Percentiles rank a stretch among this genome's conserved stretches.
Conservation (phyloP, 2,329 filamentous ascomycete species). For the Graphiopsis chlorocephala region DNA sequence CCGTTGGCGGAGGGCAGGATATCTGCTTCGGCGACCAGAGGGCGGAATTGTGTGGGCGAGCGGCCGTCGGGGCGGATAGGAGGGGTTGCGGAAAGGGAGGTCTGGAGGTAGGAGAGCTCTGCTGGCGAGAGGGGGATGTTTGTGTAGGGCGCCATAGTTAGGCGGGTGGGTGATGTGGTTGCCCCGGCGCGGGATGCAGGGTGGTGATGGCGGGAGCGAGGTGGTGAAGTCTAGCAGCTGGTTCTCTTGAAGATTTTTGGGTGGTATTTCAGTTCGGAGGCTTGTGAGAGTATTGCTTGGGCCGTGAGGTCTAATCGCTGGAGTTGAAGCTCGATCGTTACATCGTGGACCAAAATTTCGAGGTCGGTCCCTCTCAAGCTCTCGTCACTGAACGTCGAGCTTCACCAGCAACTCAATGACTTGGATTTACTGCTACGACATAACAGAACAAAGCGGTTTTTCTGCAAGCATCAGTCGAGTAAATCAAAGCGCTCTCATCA, state of each 20-base stretch:
- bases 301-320: neutral
- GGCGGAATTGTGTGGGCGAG: conserved; percentile 79
- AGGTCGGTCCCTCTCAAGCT: neutral
- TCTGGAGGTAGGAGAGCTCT: conserved; percentile 93
- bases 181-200: neutral
- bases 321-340: neutral
- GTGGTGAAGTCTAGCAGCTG: no score
- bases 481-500: no score
- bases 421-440: neutral
- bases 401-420: neutral
- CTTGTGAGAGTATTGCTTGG: neutral
- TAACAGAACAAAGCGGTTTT: no score
- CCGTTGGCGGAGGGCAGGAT: conserved; percentile 88
- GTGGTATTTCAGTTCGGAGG: no score
- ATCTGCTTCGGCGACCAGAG: conserved; percentile 83
- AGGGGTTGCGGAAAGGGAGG: conserved; percentile 74
- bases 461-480: no score
- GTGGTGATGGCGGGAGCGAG: neutral
- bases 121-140: conserved; percentile 81
- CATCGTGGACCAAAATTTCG: conserved; percentile 7
- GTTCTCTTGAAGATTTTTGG: neutral
- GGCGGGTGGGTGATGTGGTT: neutral
- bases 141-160: conserved; percentile 56
- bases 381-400: neutral
- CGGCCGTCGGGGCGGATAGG: conserved; percentile 90